Percentiles rank a stretch among this genome's conserved stretches.
phyloP scores from a whole-genome alignment of 345 rosid species.

The Linum lewisii region DNA sequence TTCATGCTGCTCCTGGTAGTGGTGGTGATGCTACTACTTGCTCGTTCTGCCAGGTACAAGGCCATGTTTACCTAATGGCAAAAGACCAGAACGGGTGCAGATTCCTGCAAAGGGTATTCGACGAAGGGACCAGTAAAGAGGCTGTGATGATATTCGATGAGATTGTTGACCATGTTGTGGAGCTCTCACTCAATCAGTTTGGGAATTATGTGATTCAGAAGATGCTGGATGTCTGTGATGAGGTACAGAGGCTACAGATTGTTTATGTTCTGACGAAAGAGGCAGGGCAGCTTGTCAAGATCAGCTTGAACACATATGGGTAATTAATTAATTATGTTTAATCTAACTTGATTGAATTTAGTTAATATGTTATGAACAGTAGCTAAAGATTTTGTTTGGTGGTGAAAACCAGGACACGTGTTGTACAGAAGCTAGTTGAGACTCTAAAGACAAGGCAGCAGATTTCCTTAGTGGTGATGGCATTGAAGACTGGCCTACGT shows the following conservation, averaged over 20 bases:
- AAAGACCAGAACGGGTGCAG: constrained; percentile 45
- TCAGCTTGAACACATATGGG: constrained; percentile 30
- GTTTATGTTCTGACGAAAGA: constrained; percentile 16
- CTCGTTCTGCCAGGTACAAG: constrained; percentile 15
- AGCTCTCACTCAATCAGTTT: constrained; percentile 22
- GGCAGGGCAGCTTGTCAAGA: constrained; percentile 20
- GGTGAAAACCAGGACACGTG: constrained; percentile 49
- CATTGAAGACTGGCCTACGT: constrained; percentile 45
- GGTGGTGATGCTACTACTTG: neutral
- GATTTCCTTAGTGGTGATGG: constrained; percentile 31
- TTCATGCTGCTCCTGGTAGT: too few species aligned
- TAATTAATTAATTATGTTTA: too few species aligned
- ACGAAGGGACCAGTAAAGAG: constrained; percentile 20
- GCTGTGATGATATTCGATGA: constrained; percentile 19
- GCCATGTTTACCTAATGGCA: constrained; percentile 37
- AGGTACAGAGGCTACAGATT: constrained; percentile 19
- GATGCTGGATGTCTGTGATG: constrained; percentile 27
- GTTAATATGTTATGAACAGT: too few species aligned
- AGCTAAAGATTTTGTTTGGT: neutral
- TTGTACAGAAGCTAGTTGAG: constrained; percentile 49
- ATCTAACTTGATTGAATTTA: too few species aligned
- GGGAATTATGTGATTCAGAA: constrained; percentile 29
- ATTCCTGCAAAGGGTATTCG: constrained; percentile 18
- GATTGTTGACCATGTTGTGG: constrained; percentile 17
- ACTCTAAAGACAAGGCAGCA: constrained; percentile 46